phyloP scores from a whole-genome alignment of 176 grass and related monocot species.

The Triticum monococcum region DNA sequence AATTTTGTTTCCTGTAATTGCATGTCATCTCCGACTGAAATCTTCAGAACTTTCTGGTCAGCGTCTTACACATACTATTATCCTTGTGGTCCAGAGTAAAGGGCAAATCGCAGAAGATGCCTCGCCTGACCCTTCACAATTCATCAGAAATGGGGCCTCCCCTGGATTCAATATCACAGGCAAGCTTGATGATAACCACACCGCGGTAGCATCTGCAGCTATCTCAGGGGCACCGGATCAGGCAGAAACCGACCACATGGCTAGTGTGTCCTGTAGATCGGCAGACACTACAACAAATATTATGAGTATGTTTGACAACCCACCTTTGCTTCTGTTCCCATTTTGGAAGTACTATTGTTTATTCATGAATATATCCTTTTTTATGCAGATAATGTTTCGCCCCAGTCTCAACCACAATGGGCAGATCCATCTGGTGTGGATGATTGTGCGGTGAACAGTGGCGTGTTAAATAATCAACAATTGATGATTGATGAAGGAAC shows the following conservation, averaged over 20 bases:
- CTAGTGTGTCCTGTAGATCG: slow-evolving; percentile 44
- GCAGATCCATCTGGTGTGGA: slow-evolving; percentile 42
- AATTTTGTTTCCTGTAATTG: slow-evolving; percentile 29
- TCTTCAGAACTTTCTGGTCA: not conserved
- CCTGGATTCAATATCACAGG: slow-evolving; percentile 55
- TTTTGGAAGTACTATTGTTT: slow-evolving; percentile 13
- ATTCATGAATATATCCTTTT: slow-evolving; percentile 7
- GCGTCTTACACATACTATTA: slow-evolving; percentile 16
- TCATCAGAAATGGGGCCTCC: slow-evolving; percentile 65
- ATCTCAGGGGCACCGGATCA: slow-evolving; percentile 54
- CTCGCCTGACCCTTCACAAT: slow-evolving; percentile 50
- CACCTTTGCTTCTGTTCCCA: slow-evolving; percentile 26
- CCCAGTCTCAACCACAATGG: slow-evolving; percentile 59
- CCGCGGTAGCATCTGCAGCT: slow-evolving; percentile 43
- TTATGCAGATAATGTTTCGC: slow-evolving; percentile 52
- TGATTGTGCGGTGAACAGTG: slow-evolving; percentile 54
- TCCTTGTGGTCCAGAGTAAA: slow-evolving; percentile 52
- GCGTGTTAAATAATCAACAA: slow-evolving; percentile 54
- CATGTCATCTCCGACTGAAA: slow-evolving; percentile 2
- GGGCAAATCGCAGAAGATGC: slow-evolving; percentile 58
- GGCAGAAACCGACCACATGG: slow-evolving; percentile 45
- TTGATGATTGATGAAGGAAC: slow-evolving; percentile 85
- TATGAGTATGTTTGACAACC: slow-evolving; percentile 37
- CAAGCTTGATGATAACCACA: slow-evolving; percentile 50
- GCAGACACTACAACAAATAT: slow-evolving; percentile 50